These are phyloP conservation scores for Drechslerella stenobrocha DNA, from an alignment of 2,329 filamentous ascomycete species.

Conservation along the genomic window DNA sequence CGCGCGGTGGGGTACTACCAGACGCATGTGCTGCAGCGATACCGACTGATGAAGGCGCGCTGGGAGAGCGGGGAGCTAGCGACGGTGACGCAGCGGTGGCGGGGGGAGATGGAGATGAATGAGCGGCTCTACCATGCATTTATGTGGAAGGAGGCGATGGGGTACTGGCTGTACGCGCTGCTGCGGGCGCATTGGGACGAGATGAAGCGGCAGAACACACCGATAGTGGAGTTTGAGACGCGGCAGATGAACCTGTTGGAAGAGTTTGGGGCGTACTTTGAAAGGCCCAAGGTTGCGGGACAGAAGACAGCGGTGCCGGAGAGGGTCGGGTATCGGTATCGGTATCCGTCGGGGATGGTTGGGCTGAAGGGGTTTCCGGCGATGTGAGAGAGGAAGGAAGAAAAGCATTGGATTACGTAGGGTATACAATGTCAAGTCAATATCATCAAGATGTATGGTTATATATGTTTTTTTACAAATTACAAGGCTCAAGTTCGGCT, in stretches of 20 bases:
- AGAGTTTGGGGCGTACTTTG: constrained; percentile 38
- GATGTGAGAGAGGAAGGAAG: constrained; percentile 20
- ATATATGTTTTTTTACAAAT: too few relatives aligned
- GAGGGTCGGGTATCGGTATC: constrained; percentile 28
- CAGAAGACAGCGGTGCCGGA: constrained; percentile 27
- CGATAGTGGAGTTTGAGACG: constrained; percentile 32
- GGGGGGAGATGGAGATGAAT: constrained; percentile 26
- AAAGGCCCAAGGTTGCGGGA: constrained; percentile 21
- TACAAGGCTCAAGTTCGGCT: neutral
- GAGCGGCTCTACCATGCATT: constrained; percentile 28
- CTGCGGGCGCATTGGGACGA: constrained; percentile 32
- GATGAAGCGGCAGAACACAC: constrained; percentile 4
- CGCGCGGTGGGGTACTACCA: constrained; percentile 27
- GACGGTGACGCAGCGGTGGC: constrained; percentile 16
- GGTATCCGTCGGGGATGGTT: constrained; percentile 29
- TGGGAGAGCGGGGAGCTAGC: constrained; percentile 19
- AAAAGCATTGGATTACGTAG: too few relatives aligned
- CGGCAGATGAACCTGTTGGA: constrained; percentile 39
- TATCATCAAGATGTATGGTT: too few relatives aligned
- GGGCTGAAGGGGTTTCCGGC: constrained; percentile 39
- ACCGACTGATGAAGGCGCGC: constrained; percentile 21
- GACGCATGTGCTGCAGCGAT: constrained; percentile 23
- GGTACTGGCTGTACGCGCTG: constrained; percentile 39
- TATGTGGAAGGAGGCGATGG: constrained; percentile 47
- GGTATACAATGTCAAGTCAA: too few relatives aligned